Conservation (phyloP, 352 stramenopile genomes). For the Globisporangium middletonii region DNA sequence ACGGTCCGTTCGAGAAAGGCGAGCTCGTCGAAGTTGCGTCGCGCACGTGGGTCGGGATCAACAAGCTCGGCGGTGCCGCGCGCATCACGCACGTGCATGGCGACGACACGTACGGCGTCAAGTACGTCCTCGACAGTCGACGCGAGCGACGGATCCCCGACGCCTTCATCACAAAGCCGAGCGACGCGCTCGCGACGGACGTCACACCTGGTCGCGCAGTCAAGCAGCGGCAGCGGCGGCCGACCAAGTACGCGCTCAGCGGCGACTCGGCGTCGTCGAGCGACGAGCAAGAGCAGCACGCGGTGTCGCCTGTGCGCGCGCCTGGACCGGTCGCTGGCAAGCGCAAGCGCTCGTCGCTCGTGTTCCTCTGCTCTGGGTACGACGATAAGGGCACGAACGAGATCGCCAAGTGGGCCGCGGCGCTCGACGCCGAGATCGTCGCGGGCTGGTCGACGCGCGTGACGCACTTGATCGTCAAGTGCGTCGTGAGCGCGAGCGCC, state of each 20-base stretch:
- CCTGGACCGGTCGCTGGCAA: constrained; percentile 5
- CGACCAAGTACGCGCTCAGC: constrained; percentile 2
- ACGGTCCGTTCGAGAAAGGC: constrained; percentile 42
- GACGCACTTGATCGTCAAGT: constrained; percentile 83
- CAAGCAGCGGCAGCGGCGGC: constrained; percentile 19
- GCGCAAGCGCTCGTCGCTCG: constrained; percentile 28
- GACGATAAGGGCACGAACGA: constrained; percentile 31
- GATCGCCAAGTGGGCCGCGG: constrained; percentile 37
- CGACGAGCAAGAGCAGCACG: constrained; percentile 1
- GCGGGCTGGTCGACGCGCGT: constrained; percentile 48
- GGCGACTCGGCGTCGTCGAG: constrained; percentile 3
- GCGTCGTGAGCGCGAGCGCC: constrained; percentile 20
- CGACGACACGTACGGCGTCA: constrained; percentile 51
- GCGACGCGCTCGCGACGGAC: constrained; percentile 32
- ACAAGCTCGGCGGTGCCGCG: constrained; percentile 86
- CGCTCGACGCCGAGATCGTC: constrained; percentile 41
- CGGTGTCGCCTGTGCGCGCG: not conserved
- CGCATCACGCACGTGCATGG: constrained; percentile 62
- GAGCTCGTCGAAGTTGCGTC: constrained; percentile 84
- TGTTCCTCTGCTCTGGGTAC: constrained; percentile 60
- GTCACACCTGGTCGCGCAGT: constrained; percentile 30
- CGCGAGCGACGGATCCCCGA: constrained; percentile 27
- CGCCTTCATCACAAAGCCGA: constrained; percentile 31
- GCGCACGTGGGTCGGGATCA: constrained; percentile 89
- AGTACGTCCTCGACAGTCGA: constrained; percentile 42